Evolutionary conservation across 1,284 basidiomycete species (phyloP), one percentile per base, ranked within the genome.

Genomic region (Somion occarium): DNA sequence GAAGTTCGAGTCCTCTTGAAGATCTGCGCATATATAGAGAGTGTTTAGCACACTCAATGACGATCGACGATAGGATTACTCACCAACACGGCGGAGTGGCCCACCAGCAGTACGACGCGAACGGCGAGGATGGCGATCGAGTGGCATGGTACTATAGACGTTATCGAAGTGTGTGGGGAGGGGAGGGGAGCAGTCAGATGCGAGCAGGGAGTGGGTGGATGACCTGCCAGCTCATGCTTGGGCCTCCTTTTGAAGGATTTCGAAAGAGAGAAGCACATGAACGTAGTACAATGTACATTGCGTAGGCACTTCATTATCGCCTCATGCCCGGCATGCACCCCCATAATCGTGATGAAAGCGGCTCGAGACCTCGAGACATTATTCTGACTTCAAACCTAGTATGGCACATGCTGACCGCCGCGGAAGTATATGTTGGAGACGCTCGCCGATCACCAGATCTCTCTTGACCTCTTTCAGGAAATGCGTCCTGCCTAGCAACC

Each of bases 1-100:
- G 34, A n/a, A 9, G 34, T 9, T 9, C 11, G n/a, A 37, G 9
- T n/a, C 34, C 34, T 15, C 38, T 15, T 43, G 13, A 23, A 22
- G 20, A 23, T 23, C 42, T 43, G 19, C 24, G 11, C 9, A 23
- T 15, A n/a, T n/a, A n/a, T 13, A 43, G 42, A 43, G 5, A 15
- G 20, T 43, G 5, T 20, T 39, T 15, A 39, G 13, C 20, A 39
- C 38, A 4, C 3, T 4, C 4, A 3, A 5, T 4, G 20, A 20
- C 5, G 38, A 4, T 18, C 3, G 5, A 39, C 3, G 38, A 5
- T 39, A 39, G 38, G 13, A n/a, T 48, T 38, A 50, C 48, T 51
- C 38, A 61, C 59, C 41, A 46, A 57, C 41, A 39, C 58, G 51
- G 44, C 47, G 46, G n/a, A 58, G 58, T 23, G 55, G 53, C 43